These are phyloP conservation scores for Venturia carpophila DNA, from an alignment of 2,329 filamentous ascomycete genomes.

Conservation along the genomic window DNA sequence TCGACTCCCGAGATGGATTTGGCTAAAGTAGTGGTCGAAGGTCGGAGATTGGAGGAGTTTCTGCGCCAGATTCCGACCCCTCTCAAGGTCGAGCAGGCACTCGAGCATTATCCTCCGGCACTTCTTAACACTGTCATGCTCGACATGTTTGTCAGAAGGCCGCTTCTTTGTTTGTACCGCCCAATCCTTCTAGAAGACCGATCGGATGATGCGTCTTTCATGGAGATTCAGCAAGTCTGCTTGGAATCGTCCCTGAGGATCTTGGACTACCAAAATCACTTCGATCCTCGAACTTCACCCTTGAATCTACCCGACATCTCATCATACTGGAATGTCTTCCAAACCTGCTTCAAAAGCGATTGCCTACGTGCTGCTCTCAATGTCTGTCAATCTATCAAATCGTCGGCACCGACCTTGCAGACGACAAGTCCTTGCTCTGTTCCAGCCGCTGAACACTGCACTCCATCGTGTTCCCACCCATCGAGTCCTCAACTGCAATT, in stretches of 20 bases:
- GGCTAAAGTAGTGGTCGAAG: background rate
- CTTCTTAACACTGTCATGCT: background rate
- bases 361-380: background rate
- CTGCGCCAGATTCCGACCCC: background rate
- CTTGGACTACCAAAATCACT: background rate
- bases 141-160: background rate
- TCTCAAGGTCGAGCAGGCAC: background rate
- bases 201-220: background rate
- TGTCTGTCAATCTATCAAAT: background rate
- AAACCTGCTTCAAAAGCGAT: background rate
- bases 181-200: background rate
- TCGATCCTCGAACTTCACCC: background rate
- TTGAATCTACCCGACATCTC: background rate
- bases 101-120: background rate
- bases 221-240: conserved; percentile 4
- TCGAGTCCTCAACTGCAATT: background rate
- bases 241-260: background rate
- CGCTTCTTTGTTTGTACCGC: background rate
- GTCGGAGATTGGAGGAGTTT: background rate
- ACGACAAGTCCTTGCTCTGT: background rate
- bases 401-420: background rate
- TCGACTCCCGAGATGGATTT: background rate
- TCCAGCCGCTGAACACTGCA: background rate
- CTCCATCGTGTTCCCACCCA: background rate
- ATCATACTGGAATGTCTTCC: background rate